phyloP scores from a whole-genome alignment of 169 alveolate genomes.

The Babesia sp. region DNA sequence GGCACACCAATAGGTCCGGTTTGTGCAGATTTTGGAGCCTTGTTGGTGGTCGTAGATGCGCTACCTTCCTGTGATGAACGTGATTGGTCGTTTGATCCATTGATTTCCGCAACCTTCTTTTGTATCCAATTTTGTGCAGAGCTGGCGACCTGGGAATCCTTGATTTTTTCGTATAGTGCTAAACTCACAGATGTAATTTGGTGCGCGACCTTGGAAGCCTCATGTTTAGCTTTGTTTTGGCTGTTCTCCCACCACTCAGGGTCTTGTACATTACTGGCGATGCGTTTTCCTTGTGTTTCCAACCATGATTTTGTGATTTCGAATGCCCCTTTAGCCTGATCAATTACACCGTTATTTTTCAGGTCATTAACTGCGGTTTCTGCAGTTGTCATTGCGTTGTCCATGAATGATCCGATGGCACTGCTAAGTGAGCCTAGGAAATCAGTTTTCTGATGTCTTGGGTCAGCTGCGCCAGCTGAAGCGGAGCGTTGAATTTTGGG shows the following conservation, averaged over 20 bases:
- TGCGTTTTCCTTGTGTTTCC: slow-evolving; percentile 45
- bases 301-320: slow-evolving; percentile 54
- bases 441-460: slow-evolving; percentile 3
- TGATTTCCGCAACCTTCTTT: slow-evolving; percentile 38
- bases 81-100: neutral
- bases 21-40: neutral
- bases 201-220: slow-evolving; percentile 53
- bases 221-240: slow-evolving; percentile 53
- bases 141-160: slow-evolving; percentile 39
- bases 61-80: neutral
- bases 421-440: slow-evolving; percentile 41
- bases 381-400: slow-evolving; percentile 52
- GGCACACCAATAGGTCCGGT: slow-evolving; percentile 38
- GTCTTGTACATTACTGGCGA: slow-evolving; percentile 59
- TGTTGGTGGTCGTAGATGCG: neutral
- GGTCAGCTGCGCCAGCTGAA: neutral
- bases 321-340: slow-evolving; percentile 59
- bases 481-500: neutral
- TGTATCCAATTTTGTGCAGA: slow-evolving; percentile 57
- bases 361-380: slow-evolving; percentile 53
- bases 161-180: neutral
- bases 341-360: slow-evolving; percentile 41
- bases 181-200: slow-evolving; percentile 40
- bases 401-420: slow-evolving; percentile 47
- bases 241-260: slow-evolving; percentile 68